Conservation (phyloP, 2,329 filamentous ascomycete genomes). For the Phialophora tarda region DNA sequence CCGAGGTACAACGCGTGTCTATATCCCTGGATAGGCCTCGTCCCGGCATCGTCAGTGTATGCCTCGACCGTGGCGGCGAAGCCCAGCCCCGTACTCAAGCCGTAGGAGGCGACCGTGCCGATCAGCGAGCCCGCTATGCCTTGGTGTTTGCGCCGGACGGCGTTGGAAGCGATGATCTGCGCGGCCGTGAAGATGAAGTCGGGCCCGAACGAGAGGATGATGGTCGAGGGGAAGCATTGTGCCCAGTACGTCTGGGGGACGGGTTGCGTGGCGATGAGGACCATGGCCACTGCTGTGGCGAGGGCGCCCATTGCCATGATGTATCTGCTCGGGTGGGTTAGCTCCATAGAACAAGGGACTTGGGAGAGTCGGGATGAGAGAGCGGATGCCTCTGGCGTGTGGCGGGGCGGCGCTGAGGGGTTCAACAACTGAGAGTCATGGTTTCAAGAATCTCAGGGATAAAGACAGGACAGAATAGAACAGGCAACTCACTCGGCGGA, state of each 20-base stretch:
- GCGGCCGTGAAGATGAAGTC: constrained; percentile 59
- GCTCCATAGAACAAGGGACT: not conserved
- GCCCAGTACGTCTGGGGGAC: constrained; percentile 54
- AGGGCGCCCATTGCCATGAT: constrained; percentile 55
- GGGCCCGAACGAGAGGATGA: constrained; percentile 50
- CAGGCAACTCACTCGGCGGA: constrained; percentile 46
- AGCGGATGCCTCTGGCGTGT: not conserved
- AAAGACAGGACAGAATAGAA: not conserved
- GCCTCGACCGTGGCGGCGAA: constrained; percentile 52
- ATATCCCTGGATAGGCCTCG: constrained; percentile 41
- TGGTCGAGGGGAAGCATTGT: constrained; percentile 49
- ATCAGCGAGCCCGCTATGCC: constrained; percentile 56
- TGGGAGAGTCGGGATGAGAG: not conserved
- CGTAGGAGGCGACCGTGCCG: constrained; percentile 54
- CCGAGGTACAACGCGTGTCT: constrained; percentile 37
- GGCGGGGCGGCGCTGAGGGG: not conserved
- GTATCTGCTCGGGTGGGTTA: constrained; percentile 36
- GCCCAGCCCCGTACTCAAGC: constrained; percentile 51
- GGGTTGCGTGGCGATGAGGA: constrained; percentile 54
- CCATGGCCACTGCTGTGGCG: constrained; percentile 42
- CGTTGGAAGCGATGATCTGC: constrained; percentile 61
- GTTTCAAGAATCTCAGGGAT: not conserved
- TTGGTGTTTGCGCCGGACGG: constrained; percentile 46
- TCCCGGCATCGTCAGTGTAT: constrained; percentile 36
- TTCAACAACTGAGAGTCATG: not conserved